Percentiles rank a stretch among this genome's conserved stretches.
Evolutionary conservation across 2,329 filamentous ascomycete genomes (phyloP).

Genomic region (Ophiocordyceps robertsii): DNA sequence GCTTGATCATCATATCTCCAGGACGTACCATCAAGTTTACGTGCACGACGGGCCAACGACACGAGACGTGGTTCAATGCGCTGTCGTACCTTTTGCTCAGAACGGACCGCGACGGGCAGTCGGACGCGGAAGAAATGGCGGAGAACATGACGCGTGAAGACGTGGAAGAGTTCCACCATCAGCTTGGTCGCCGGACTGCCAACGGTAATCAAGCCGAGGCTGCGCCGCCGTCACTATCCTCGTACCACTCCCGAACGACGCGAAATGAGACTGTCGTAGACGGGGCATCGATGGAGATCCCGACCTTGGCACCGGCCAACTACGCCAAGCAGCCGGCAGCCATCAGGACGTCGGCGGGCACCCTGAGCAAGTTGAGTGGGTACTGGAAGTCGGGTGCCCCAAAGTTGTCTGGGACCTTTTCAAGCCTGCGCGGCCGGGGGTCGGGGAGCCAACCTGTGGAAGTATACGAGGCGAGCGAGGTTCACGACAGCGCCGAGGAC

Average conservation of each 20-base stretch:
- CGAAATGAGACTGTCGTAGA: conserved; percentile 49
- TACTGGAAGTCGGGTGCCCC: conserved; percentile 40
- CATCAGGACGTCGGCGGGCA: conserved; percentile 26
- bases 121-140: conserved; percentile 45
- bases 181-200: conserved; percentile 23
- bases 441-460: conserved; percentile 28
- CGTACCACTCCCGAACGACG: conserved; percentile 63
- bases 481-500: conserved; percentile 72
- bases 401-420: conserved; percentile 33
- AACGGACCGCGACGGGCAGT: conserved; percentile 50
- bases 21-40: conserved; percentile 88
- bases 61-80: conserved; percentile 98
- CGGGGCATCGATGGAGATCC: conserved; percentile 35
- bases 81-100: conserved; percentile 83
- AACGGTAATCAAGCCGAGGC: conserved; percentile 30
- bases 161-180: conserved; percentile 72
- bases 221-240: conserved; percentile 56
- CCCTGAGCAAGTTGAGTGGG: conserved; percentile 44
- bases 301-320: conserved; percentile 40
- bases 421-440: conserved; percentile 38
- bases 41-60: conserved; percentile 80
- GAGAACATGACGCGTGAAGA: conserved; percentile 47
- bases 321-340: conserved; percentile 21
- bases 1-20: conserved; percentile 77
- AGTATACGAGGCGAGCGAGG: conserved; percentile 48